These are phyloP conservation scores for Leptographium lundbergii DNA, from an alignment of 2,329 filamentous ascomycete species.

Conservation along the genomic window DNA sequence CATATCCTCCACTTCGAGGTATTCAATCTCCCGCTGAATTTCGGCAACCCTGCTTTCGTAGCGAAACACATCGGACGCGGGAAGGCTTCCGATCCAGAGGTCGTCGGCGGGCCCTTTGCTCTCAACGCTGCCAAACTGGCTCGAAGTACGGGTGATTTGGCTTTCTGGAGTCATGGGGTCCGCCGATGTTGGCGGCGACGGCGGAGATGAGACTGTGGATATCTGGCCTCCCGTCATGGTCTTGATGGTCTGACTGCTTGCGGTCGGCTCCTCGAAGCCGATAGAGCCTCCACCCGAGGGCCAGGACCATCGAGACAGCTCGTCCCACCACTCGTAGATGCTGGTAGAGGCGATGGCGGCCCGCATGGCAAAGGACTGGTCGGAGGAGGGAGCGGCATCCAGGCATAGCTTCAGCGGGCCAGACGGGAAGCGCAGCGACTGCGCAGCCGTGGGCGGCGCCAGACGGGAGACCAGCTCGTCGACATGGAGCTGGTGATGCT, in stretches of 20 bases:
- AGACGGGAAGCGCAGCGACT: slow-evolving; percentile 42
- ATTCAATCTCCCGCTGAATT: slow-evolving; percentile 57
- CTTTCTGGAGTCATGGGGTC: slow-evolving; percentile 7
- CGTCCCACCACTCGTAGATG: slow-evolving; percentile 63
- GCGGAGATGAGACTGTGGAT: slow-evolving; percentile 2
- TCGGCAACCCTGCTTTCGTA: slow-evolving; percentile 65
- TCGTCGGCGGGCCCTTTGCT: slow-evolving; percentile 14
- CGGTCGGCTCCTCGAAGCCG: slow-evolving; percentile 39
- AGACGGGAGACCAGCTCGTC: slow-evolving; percentile 52
- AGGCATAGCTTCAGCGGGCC: slow-evolving; percentile 46
- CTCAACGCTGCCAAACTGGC: not conserved
- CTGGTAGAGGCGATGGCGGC: slow-evolving; percentile 59
- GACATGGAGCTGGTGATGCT: slow-evolving; percentile 18
- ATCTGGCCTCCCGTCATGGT: not conserved
- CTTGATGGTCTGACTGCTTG: not conserved
- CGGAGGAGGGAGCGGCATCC: slow-evolving; percentile 46
- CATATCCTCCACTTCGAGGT: slow-evolving; percentile 70
- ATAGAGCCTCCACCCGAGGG: slow-evolving; percentile 30
- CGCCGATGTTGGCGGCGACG: not conserved
- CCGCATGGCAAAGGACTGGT: slow-evolving; percentile 59
- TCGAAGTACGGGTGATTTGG: not conserved
- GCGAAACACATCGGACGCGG: slow-evolving; percentile 45
- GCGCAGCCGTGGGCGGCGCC: slow-evolving; percentile 46
- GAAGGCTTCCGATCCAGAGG: slow-evolving; percentile 58
- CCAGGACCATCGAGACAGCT: slow-evolving; percentile 52